Percentiles rank a stretch among this genome's conserved stretches.
Evolutionary conservation across 495 filamentous ascomycete species (phyloP).

Genomic region (Aspergillus saccharolyticus): DNA sequence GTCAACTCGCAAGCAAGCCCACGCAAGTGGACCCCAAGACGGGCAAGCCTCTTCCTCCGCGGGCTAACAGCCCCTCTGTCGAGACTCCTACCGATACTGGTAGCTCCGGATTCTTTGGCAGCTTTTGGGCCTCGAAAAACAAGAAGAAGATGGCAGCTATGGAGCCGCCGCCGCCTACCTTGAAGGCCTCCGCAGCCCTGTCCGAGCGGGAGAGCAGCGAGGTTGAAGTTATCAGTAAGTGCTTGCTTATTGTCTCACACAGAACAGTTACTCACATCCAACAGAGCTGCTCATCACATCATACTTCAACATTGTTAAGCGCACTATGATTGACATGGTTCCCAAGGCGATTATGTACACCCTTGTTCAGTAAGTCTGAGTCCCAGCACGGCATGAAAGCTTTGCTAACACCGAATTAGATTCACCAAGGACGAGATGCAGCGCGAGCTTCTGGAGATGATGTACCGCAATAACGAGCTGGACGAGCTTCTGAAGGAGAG

Average conservation of each 20-base stretch:
- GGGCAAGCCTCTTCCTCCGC: slow-evolving; percentile 81
- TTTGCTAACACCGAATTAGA: slow-evolving; percentile 40
- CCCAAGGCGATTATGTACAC: slow-evolving; percentile 99
- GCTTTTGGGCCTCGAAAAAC: slow-evolving; percentile 96
- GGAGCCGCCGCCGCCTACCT: slow-evolving; percentile 86
- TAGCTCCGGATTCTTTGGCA: slow-evolving; percentile 85
- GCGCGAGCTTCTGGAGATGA: slow-evolving; percentile 91
- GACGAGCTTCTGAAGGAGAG: slow-evolving; percentile 96
- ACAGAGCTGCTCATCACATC: slow-evolving; percentile 90
- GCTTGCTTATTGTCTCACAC: too few species aligned
- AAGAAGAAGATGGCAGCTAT: slow-evolving; percentile 99
- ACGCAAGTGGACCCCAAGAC: slow-evolving; percentile 99
- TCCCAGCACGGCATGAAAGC: not conserved
- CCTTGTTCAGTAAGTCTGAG: slow-evolving; percentile 74
- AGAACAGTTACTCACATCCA: slow-evolving; percentile 4
- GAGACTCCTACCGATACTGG: slow-evolving; percentile 53
- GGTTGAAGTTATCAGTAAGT: slow-evolving; percentile 97
- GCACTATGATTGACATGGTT: slow-evolving; percentile 99
- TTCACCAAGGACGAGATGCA: slow-evolving; percentile 99
- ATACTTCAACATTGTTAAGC: slow-evolving; percentile 96
- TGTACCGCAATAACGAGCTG: slow-evolving; percentile 86
- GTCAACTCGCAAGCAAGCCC: slow-evolving; percentile 71
- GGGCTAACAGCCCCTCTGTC: slow-evolving; percentile 63
- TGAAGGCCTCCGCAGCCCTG: slow-evolving; percentile 89
- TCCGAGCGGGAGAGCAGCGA: slow-evolving; percentile 90